These are phyloP conservation scores for Penicillium ochrochloron DNA, from an alignment of 495 filamentous ascomycete genomes.

Conservation along the genomic window DNA sequence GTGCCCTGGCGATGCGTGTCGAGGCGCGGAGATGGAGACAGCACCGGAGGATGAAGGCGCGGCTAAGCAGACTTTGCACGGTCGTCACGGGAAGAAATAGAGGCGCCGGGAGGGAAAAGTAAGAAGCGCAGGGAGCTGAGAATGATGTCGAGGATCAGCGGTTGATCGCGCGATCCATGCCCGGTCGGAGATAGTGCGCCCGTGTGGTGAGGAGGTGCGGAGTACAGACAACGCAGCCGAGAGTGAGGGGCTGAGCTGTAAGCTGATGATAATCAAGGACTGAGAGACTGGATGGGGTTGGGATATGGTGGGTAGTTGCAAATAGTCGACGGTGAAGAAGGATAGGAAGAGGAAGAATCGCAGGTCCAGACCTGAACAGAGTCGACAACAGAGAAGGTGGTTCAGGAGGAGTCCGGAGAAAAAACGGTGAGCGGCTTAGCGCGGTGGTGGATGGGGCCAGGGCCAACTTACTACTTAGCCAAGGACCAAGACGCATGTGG, in stretches of 20 bases:
- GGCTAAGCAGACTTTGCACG: background rate
- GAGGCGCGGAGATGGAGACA: background rate
- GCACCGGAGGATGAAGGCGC: background rate
- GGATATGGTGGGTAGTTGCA: background rate
- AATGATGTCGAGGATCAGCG: constrained; percentile 31
- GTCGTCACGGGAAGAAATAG: background rate
- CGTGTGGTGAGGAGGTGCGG: constrained; percentile 18
- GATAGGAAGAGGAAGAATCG: background rate
- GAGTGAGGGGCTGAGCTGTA: constrained; percentile 15
- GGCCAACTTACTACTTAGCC: constrained; percentile 20
- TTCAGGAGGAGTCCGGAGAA: constrained; percentile 24
- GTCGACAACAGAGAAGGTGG: constrained; percentile 21
- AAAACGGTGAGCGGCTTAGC: constrained; percentile 34
- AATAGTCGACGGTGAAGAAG: background rate
- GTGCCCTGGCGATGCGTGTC: constrained; percentile 7
- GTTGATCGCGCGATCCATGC: constrained; percentile 32
- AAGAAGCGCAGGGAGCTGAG: constrained; percentile 12
- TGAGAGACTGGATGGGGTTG: background rate
- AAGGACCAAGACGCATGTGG: constrained; percentile 21
- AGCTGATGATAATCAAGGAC: background rate
- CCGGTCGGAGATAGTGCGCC: constrained; percentile 26
- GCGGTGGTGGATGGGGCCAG: constrained; percentile 25
- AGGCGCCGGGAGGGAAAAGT: background rate
- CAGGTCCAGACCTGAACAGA: constrained; percentile 10
- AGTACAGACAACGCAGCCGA: constrained; percentile 3